Conservation (phyloP, 768 basidiomycete species). For the Tephrocybe sp. region DNA sequence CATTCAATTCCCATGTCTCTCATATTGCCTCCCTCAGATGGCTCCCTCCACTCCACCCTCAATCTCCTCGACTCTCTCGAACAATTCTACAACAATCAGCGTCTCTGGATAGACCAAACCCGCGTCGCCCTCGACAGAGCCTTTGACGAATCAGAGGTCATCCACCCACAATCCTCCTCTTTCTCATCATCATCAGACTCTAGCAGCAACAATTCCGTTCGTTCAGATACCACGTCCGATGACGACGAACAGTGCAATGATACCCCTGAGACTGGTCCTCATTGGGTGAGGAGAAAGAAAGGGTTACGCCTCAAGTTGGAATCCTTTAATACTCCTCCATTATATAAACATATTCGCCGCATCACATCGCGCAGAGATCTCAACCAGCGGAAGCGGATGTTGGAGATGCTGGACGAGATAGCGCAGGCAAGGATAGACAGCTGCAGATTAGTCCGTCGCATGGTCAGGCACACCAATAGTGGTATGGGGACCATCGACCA, state of each 20-base stretch:
- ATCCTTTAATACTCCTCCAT: constrained; percentile 16
- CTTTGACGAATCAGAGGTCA: background rate
- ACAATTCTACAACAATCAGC: constrained; percentile 67
- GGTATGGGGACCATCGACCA: constrained; percentile 26
- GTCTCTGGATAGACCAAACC: constrained; percentile 68
- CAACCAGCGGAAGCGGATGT: constrained; percentile 41
- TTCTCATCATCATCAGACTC: constrained; percentile 11
- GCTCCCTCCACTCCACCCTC: constrained; percentile 45
- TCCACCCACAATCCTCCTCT: constrained; percentile 1
- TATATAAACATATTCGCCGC: constrained; percentile 17
- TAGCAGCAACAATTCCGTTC: background rate
- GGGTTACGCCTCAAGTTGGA: constrained; percentile 48
- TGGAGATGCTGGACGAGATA: constrained; percentile 69
- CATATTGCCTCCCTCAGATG: constrained; percentile 21
- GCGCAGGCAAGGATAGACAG: constrained; percentile 76
- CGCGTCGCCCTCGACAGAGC: constrained; percentile 50
- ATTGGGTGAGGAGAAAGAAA: constrained; percentile 59
- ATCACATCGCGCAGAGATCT: constrained; percentile 14
- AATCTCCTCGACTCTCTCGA: constrained; percentile 63
- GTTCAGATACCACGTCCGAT: background rate
- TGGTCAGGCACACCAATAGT: constrained; percentile 46
- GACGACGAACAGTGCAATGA: constrained; percentile 19
- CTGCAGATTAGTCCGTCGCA: constrained; percentile 60
- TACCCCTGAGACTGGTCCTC: constrained; percentile 24
- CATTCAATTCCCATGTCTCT: constrained; percentile 13